These are phyloP conservation scores for Dittrichia graveolens DNA, from an alignment of 129 eudicot genomes.

Conservation along the genomic window DNA sequence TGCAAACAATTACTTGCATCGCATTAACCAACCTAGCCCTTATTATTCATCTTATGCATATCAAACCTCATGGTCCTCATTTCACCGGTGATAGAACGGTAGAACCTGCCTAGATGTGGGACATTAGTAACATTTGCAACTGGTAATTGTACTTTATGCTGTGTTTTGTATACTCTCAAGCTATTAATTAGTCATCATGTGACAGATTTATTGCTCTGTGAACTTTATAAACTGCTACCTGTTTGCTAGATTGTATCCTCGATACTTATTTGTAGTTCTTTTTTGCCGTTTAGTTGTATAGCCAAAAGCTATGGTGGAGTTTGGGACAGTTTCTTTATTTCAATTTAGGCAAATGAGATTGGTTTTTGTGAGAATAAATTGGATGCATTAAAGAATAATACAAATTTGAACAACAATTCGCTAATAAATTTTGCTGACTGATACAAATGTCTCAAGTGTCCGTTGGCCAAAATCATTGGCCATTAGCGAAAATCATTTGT, in stretches of 20 bases:
- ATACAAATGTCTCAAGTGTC: no score
- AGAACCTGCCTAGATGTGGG: slow-evolving; percentile 1
- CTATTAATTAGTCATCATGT: neutral
- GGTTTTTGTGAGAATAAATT: no score
- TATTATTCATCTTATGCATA: slow-evolving; percentile 16
- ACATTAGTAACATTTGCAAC: slow-evolving; percentile 10
- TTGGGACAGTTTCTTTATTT: neutral
- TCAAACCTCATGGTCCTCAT: slow-evolving; percentile 29
- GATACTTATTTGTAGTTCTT: neutral
- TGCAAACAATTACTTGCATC: slow-evolving; percentile 28
- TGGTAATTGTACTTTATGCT: slow-evolving; percentile 15
- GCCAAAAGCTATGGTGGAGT: neutral
- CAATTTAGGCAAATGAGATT: no score
- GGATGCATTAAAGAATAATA: no score
- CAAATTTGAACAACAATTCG: no score
- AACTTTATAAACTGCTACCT: neutral
- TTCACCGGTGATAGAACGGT: slow-evolving; percentile 14
- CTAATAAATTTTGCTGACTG: no score
- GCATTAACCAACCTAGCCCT: slow-evolving; percentile 6
- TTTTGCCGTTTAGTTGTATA: neutral
- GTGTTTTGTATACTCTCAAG: neutral
- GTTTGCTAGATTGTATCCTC: neutral
- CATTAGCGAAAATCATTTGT: no score
- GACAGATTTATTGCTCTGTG: neutral
- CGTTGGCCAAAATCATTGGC: no score